Conservation (phyloP, 2,329 filamentous ascomycete genomes). For the Penicillium capsulatum region DNA sequence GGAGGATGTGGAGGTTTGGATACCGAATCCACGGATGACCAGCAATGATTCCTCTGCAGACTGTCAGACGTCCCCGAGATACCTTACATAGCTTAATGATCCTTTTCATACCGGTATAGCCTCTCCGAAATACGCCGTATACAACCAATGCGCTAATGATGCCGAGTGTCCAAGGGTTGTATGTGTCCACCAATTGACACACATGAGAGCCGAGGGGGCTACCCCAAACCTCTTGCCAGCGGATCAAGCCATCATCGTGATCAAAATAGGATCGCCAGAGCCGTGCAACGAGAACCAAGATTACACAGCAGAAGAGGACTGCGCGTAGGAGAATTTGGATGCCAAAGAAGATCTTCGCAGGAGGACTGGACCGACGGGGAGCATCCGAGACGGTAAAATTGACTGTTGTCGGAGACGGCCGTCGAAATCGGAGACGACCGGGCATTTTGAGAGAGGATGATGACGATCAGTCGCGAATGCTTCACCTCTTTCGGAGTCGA, state of each 20-base stretch:
- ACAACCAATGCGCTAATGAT: slow-evolving; percentile 38
- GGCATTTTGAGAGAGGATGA: slow-evolving; percentile 52
- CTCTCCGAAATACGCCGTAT: slow-evolving; percentile 46
- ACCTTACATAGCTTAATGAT: not conserved
- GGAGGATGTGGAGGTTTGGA: slow-evolving; percentile 76
- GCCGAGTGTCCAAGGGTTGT: slow-evolving; percentile 43
- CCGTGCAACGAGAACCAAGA: slow-evolving; percentile 36
- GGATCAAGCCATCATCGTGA: slow-evolving; percentile 23
- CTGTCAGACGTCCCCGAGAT: not conserved
- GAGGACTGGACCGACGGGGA: slow-evolving; percentile 48
- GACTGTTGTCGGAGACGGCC: slow-evolving; percentile 80
- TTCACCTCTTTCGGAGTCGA: not conserved
- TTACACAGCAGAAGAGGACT: slow-evolving; percentile 40
- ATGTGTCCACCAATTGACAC: slow-evolving; percentile 35
- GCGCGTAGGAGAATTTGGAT: slow-evolving; percentile 45
- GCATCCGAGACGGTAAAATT: slow-evolving; percentile 87
- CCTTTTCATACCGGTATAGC: slow-evolving; percentile 47
- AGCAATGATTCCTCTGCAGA: slow-evolving; percentile 74
- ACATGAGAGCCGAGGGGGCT: slow-evolving; percentile 31
- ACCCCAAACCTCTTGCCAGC: slow-evolving; percentile 33
- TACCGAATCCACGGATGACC: slow-evolving; percentile 80
- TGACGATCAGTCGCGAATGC: too few species aligned
- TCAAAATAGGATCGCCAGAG: slow-evolving; percentile 29
- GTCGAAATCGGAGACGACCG: slow-evolving; percentile 43
- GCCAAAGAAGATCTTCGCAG: slow-evolving; percentile 44